Conservation (phyloP, 495 filamentous ascomycete species). For the Aspergillus hancockii region DNA sequence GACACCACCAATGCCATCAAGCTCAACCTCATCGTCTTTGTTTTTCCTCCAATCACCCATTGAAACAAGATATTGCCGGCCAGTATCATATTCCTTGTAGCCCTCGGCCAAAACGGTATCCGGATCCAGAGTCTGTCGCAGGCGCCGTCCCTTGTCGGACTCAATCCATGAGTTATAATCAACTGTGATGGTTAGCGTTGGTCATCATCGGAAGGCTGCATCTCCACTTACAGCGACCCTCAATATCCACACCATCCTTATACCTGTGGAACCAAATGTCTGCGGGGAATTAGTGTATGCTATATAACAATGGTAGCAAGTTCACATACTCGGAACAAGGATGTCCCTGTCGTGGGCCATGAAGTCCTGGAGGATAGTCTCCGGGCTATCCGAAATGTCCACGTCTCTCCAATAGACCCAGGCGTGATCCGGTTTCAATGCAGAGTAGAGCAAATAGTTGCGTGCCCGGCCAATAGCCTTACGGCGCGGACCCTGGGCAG, state of each 20-base stretch:
- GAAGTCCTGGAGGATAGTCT: conserved; percentile 89
- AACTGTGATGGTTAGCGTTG: conserved; percentile 52
- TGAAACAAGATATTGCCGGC: conserved; percentile 78
- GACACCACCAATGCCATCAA: conserved; percentile 96
- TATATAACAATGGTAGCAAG: background rate
- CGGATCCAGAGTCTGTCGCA: conserved; percentile 70
- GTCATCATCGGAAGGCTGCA: conserved; percentile 5
- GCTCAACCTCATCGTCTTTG: conserved; percentile 84
- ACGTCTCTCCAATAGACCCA: conserved; percentile 99
- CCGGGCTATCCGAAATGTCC: conserved; percentile 89
- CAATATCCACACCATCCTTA: conserved; percentile 77
- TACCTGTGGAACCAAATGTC: conserved; percentile 99
- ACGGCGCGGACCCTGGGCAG: conserved; percentile 83
- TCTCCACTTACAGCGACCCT: conserved; percentile 78
- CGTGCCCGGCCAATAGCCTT: conserved; percentile 88
- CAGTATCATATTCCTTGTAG: conserved; percentile 90
- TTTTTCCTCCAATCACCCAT: conserved; percentile 91
- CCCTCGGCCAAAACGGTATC: conserved; percentile 87
- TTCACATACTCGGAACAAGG: conserved; percentile 84
- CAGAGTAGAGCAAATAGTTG: conserved; percentile 85
- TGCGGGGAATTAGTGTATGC: conserved; percentile 40
- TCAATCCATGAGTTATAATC: conserved; percentile 99
- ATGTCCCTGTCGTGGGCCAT: conserved; percentile 91
- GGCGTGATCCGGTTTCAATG: conserved; percentile 88
- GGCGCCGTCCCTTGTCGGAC: conserved; percentile 75